These are phyloP conservation scores for Penicillium flavigenum DNA, from an alignment of 495 filamentous ascomycete genomes.

Conservation along the genomic window DNA sequence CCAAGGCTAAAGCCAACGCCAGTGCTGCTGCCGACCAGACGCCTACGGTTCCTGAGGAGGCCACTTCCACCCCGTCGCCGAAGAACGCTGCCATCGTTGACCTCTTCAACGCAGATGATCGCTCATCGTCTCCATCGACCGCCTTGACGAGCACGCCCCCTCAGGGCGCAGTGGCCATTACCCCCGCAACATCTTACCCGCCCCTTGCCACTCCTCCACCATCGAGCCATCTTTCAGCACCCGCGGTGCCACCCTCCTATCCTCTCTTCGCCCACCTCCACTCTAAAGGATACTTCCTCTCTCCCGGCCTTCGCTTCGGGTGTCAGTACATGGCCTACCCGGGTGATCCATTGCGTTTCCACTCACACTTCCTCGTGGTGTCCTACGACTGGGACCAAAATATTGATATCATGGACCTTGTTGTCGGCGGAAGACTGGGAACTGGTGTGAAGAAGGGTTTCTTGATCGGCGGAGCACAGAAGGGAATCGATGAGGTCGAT, in stretches of 20 bases:
- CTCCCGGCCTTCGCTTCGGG: constrained; percentile 90
- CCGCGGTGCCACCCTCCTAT: constrained; percentile 51
- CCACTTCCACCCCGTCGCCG: constrained; percentile 7
- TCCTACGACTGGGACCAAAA: constrained; percentile 82
- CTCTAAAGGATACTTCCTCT: constrained; percentile 75
- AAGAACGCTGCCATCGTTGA: constrained; percentile 22
- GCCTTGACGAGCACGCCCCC: constrained; percentile 13
- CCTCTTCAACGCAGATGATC: constrained; percentile 43
- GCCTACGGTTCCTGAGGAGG: constrained; percentile 16
- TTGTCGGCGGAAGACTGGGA: constrained; percentile 81
- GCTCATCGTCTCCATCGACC: constrained; percentile 20
- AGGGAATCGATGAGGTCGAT: constrained; percentile 28
- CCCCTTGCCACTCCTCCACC: constrained; percentile 41
- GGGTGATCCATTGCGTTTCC: constrained; percentile 90
- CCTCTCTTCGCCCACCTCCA: constrained; percentile 68
- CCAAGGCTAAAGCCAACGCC: constrained; percentile 28
- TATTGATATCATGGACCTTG: constrained; percentile 76
- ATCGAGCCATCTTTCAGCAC: constrained; percentile 35
- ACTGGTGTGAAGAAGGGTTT: constrained; percentile 96
- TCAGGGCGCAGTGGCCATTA: constrained; percentile 46
- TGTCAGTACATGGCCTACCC: constrained; percentile 93
- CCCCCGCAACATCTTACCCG: constrained; percentile 60
- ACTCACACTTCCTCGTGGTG: constrained; percentile 84
- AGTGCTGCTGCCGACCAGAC: constrained; percentile 26
- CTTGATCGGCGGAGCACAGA: constrained; percentile 69